Base-by-base conservation (phyloP, 2,329 filamentous ascomycete genomes). In the Fusarium sp. region DNA sequence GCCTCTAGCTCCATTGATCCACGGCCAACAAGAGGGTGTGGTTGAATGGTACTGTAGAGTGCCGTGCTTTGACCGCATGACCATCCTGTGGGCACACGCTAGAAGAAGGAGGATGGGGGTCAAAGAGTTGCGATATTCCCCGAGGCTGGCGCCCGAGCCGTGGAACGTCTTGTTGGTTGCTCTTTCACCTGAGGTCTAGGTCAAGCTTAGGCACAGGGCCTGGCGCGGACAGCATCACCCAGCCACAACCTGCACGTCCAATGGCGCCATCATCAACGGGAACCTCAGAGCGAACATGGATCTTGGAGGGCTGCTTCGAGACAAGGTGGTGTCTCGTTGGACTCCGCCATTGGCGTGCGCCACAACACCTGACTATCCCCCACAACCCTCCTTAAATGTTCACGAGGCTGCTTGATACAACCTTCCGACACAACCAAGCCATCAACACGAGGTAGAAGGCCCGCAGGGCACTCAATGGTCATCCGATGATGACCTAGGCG, bases 321-420 rank as follows among this genome's bases (percentile, higher is more conserved):
- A 49, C 13, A 59, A 64, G 53, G 67, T 77, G 78, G 78, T 79
- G 78, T 62, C 60, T 66, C 37, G 67, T 50, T 42, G 40, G 21
- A 23, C 21, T 38, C 54, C n/a, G 32, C 79, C 71, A 84, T 84
- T 84, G 83, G 83, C 64, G 69, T 79, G 75, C 75, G 79, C 73
- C 77, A 78, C 76, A 79, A 61, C 83, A 84, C 80, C 79, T 84
- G 83, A 84, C 81, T 73, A 69, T 66, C 70, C 75, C 75, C 67
- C 71, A 67, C 73, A 75, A 76, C 75, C 78, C 79, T 78, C 77
- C 76, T 74, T 60, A 54, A 13, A 44, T 69, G 72, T 75, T 79
- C 79, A 81, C 79, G 79, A 80, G 79, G 79, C 78, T 80, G 66
- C 62, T 75, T 75, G 77, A 77, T 80, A 69, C 74, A 66, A 64